These are phyloP conservation scores for Penicillium occitanis DNA, from an alignment of 2,329 filamentous ascomycete species.

Conservation along the genomic window DNA sequence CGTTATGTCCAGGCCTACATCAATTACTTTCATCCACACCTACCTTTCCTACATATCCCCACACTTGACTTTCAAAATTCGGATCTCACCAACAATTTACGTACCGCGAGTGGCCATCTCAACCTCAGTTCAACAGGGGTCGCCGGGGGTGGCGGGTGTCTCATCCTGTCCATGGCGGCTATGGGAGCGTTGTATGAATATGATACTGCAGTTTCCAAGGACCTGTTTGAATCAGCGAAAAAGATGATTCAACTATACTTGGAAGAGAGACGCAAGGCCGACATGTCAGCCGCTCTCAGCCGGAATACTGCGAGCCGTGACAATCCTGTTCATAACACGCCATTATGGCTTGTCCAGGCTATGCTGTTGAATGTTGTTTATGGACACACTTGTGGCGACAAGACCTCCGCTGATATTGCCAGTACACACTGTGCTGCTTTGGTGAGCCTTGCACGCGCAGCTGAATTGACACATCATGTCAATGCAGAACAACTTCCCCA, in stretches of 20 bases:
- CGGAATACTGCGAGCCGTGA: conserved; percentile 57
- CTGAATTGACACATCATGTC: conserved; percentile 64
- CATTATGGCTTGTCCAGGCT: conserved; percentile 91
- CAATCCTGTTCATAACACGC: conserved; percentile 69
- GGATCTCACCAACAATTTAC: conserved; percentile 61
- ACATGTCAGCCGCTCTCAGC: conserved; percentile 64
- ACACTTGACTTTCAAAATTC: conserved; percentile 87
- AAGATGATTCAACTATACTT: conserved; percentile 93
- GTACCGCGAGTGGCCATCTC: conserved; percentile 54
- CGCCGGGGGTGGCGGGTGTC: conserved; percentile 77
- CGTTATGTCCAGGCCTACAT: conserved; percentile 89
- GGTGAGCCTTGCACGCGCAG: conserved; percentile 85
- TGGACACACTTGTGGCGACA: conserved; percentile 90
- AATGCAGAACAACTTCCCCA: conserved; percentile 39
- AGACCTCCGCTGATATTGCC: conserved; percentile 85
- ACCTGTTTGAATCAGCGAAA: conserved; percentile 89
- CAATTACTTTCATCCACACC: conserved; percentile 86
- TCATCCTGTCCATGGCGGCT: conserved; percentile 86
- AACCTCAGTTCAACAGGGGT: conserved; percentile 56
- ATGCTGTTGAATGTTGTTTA: conserved; percentile 97
- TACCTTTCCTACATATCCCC: conserved; percentile 91
- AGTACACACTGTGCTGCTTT: conserved; percentile 88
- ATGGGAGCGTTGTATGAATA: conserved; percentile 83
- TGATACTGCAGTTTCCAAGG: conserved; percentile 74
- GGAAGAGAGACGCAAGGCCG: conserved; percentile 83